Percentiles rank a stretch among this genome's conserved stretches.
Evolutionary conservation across 179 eudicot species (phyloP).

Genomic region (Kewa caespitosa): DNA sequence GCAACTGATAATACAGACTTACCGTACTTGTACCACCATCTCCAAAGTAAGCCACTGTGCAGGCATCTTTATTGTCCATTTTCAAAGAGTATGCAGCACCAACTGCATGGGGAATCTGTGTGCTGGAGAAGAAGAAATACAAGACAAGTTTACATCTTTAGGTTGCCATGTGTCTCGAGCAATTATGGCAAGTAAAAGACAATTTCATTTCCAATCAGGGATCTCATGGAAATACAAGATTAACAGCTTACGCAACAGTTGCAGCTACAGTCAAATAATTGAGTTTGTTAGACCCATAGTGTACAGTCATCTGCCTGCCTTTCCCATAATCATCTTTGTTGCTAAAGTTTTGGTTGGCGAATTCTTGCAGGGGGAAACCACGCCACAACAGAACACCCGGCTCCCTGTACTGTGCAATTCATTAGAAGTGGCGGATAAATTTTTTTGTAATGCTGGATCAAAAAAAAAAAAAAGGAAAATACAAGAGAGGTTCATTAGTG

Average conservation of each 20-base stretch:
- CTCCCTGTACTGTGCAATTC: constrained; percentile 76
- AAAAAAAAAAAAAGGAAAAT: no score
- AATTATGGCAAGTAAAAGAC: background rate
- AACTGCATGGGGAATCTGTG: constrained; percentile 84
- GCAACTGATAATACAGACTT: constrained; percentile 2
- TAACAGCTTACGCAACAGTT: constrained; percentile 67
- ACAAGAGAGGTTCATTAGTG: background rate
- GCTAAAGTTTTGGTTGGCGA: constrained; percentile 80
- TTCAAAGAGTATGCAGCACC: constrained; percentile 89
- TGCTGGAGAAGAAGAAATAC: constrained; percentile 37
- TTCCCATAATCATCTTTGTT: constrained; percentile 73
- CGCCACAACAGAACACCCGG: constrained; percentile 88
- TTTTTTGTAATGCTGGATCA: no score
- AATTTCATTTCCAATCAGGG: background rate
- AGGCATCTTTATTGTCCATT: constrained; percentile 74
- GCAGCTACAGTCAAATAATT: constrained; percentile 80
- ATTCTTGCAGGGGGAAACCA: constrained; percentile 81
- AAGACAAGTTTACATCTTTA: background rate
- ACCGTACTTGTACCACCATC: constrained; percentile 91
- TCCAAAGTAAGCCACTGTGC: constrained; percentile 73
- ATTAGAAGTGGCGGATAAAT: no score
- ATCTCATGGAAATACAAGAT: background rate
- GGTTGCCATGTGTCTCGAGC: background rate
- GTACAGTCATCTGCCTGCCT: constrained; percentile 94
- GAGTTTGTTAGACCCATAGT: constrained; percentile 77